Conservation (phyloP, 345 rosid genomes). For the Citrus cavaleriei region DNA sequence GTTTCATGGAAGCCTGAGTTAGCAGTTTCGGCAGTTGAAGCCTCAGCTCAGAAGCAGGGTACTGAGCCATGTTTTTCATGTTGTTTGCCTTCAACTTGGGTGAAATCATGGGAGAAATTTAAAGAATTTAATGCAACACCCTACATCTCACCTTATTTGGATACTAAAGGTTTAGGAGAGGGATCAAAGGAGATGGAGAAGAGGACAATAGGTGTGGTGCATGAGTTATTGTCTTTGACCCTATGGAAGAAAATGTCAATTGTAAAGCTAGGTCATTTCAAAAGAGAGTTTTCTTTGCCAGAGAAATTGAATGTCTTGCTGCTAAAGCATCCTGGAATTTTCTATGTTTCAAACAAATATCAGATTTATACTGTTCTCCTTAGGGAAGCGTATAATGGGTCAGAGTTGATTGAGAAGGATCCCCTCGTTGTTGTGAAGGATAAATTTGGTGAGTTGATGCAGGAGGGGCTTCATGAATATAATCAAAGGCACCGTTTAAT, state of each 20-base stretch:
- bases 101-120: slow-evolving; percentile 71
- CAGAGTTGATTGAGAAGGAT: slow-evolving; percentile 71
- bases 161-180: slow-evolving; percentile 34
- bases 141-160: slow-evolving; percentile 70
- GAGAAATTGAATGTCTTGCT: slow-evolving; percentile 72
- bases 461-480: slow-evolving; percentile 79
- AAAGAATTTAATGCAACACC: slow-evolving; percentile 65
- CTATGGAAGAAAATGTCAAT: slow-evolving; percentile 87
- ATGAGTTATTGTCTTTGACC: slow-evolving; percentile 71
- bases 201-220: slow-evolving; percentile 68
- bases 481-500: slow-evolving; percentile 45
- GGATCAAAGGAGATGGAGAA: slow-evolving; percentile 78
- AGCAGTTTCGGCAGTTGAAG: slow-evolving; percentile 75
- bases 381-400: slow-evolving; percentile 72
- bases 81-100: slow-evolving; percentile 73
- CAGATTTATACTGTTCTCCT: slow-evolving; percentile 84
- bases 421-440: slow-evolving; percentile 79
- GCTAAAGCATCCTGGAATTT: slow-evolving; percentile 76
- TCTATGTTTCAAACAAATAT: slow-evolving; percentile 81
- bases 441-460: slow-evolving; percentile 85
- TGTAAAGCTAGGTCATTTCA: slow-evolving; percentile 76
- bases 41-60: slow-evolving; percentile 43
- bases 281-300: slow-evolving; percentile 68
- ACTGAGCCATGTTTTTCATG: slow-evolving; percentile 57
- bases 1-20: slow-evolving; percentile 63